Evolutionary conservation across 2,329 filamentous ascomycete species (phyloP).

Genomic region (Aspergillus transmontanensis): DNA sequence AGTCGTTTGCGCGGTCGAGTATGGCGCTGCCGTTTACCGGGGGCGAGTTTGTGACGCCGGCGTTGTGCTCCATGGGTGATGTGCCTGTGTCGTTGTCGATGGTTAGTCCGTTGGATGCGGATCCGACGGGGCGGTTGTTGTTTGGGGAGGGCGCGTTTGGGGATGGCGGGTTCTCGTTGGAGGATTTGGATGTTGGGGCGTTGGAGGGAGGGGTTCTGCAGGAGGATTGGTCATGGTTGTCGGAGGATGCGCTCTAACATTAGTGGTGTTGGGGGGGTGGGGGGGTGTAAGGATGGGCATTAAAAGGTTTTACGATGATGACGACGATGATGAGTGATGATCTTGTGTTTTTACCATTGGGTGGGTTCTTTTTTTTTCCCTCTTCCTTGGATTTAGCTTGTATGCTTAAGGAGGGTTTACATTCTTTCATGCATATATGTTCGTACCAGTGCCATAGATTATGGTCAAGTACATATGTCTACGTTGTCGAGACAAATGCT

Average conservation of each 20-base stretch:
- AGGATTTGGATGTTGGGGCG: conserved; percentile 7
- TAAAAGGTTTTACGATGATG: not conserved
- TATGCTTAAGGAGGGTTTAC: not conserved
- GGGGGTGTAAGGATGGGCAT: not conserved
- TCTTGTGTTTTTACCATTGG: conserved; percentile 1
- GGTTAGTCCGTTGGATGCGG: conserved; percentile 1
- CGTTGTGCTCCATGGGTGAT: not conserved
- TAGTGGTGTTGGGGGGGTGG: not conserved
- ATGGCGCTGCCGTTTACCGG: not conserved
- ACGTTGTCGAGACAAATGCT: not conserved
- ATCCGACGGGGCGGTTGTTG: not conserved
- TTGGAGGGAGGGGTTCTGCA: conserved; percentile 11
- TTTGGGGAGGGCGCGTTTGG: conserved; percentile 1
- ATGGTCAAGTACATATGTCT: not conserved
- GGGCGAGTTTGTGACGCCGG: not conserved
- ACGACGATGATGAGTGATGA: conserved; percentile 4
- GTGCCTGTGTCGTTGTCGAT: conserved; percentile 3
- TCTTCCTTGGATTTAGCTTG: not conserved
- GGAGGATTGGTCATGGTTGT: conserved; percentile 13
- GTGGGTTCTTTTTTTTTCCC: not conserved
- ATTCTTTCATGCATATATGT: not conserved
- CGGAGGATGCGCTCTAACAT: conserved; percentile 14
- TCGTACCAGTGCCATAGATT: not conserved
- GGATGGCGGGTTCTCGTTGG: conserved; percentile 6
- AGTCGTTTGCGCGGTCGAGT: not conserved